Percentiles rank a stretch among this genome's conserved stretches.
Evolutionary conservation across 768 basidiomycete genomes (phyloP).

Genomic region (Agaricus sinodeliciosus): DNA sequence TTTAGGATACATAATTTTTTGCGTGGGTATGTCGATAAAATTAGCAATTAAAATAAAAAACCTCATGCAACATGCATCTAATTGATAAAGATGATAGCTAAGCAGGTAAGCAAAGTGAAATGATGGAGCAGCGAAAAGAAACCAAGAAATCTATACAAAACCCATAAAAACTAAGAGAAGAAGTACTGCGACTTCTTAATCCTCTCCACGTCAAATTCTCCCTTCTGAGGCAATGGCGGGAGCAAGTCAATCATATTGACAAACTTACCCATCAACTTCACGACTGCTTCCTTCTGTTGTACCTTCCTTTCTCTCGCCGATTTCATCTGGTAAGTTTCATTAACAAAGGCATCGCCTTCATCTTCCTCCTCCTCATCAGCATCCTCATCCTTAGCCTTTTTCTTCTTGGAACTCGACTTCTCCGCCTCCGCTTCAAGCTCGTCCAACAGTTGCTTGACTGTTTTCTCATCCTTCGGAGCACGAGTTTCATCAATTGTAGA

Average conservation of each 20-base stretch:
- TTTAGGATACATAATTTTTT: no score
- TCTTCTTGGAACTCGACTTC: slow-evolving; percentile 4
- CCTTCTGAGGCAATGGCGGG: slow-evolving; percentile 79
- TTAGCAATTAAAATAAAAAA: no score
- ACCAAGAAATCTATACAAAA: background rate
- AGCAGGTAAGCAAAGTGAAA: background rate
- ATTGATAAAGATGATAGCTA: background rate
- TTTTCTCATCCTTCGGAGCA: slow-evolving; percentile 3
- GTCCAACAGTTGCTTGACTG: slow-evolving; percentile 4
- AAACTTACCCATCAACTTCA: slow-evolving; percentile 47
- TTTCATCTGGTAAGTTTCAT: slow-evolving; percentile 8
- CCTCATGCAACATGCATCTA: no score
- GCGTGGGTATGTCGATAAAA: no score
- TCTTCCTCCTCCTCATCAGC: slow-evolving; percentile 12
- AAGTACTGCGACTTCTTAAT: slow-evolving; percentile 87
- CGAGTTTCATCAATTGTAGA: slow-evolving; percentile 25
- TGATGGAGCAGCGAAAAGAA: background rate
- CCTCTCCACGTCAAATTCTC: slow-evolving; percentile 73
- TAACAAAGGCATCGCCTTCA: background rate
- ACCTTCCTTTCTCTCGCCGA: slow-evolving; percentile 8
- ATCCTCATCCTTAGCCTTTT: slow-evolving; percentile 15
- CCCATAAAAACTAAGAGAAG: slow-evolving; percentile 62
- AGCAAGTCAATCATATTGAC: slow-evolving; percentile 69
- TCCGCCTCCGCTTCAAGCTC: slow-evolving; percentile 1
- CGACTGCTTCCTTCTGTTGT: slow-evolving; percentile 6